Evolutionary conservation across 2,329 filamentous ascomycete genomes (phyloP).

Genomic region (Alternaria sp.): DNA sequence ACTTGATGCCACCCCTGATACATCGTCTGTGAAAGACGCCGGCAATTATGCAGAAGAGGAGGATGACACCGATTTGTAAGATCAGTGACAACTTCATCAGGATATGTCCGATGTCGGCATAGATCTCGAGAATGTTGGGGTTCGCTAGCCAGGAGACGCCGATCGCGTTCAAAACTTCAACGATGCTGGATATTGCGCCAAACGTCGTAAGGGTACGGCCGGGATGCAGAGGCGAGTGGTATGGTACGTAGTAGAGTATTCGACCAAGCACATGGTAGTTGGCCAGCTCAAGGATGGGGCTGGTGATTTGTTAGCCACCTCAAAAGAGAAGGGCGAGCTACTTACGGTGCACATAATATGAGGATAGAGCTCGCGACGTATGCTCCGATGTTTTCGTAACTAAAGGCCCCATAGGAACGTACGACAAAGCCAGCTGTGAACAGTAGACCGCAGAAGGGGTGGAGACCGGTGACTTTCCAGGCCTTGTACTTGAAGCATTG

Average conservation of each 20-base stretch:
- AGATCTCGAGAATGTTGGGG: slow-evolving; percentile 34
- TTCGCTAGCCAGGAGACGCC: slow-evolving; percentile 55
- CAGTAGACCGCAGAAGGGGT: slow-evolving; percentile 59
- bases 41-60: slow-evolving; percentile 53
- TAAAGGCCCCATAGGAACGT: slow-evolving; percentile 58
- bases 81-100: slow-evolving; percentile 58
- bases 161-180: slow-evolving; percentile 58
- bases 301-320: background rate
- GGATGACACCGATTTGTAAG: slow-evolving; percentile 56
- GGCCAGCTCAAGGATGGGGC: slow-evolving; percentile 44
- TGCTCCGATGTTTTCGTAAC: slow-evolving; percentile 53
- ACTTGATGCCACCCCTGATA: slow-evolving; percentile 44
- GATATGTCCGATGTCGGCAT: slow-evolving; percentile 49
- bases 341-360: slow-evolving; percentile 42
- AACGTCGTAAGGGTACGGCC: slow-evolving; percentile 64
- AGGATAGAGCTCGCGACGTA: slow-evolving; percentile 47
- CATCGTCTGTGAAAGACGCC: slow-evolving; percentile 54
- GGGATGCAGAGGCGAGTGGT: slow-evolving; percentile 62
- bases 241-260: slow-evolving; percentile 64
- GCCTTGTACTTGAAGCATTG: slow-evolving; percentile 62
- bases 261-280: slow-evolving; percentile 67
- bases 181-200: slow-evolving; percentile 56
- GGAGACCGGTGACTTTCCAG: slow-evolving; percentile 60
- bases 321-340: background rate
- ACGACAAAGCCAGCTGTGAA: slow-evolving; percentile 63